phyloP scores from a whole-genome alignment of 441 rosid genomes.

The Gossypium davidsonii region DNA sequence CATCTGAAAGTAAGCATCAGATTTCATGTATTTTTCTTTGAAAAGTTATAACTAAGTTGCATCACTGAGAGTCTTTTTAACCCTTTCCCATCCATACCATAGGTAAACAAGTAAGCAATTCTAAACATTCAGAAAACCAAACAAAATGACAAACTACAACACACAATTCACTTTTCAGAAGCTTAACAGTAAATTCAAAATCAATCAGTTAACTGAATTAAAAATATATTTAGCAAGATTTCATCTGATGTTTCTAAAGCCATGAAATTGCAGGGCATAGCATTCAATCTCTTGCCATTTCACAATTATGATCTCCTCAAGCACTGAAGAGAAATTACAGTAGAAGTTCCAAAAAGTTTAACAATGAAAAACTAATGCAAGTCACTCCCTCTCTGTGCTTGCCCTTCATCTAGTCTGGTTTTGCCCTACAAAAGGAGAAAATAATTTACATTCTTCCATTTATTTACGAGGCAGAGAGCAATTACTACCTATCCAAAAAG shows the following conservation, averaged over 20 bases:
- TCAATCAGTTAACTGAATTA: neutral
- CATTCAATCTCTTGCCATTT: conserved; percentile 7
- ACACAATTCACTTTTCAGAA: neutral
- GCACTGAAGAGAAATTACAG: conserved; percentile 2
- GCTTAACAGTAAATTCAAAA: neutral
- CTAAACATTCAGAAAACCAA: neutral
- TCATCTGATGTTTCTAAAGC: conserved; percentile 1
- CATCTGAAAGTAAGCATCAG: neutral
- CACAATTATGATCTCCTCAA: conserved; percentile 21
- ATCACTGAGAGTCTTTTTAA: neutral
- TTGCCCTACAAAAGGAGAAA: conserved; percentile 72
- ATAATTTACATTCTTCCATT: conserved; percentile 29
- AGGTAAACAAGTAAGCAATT: neutral
- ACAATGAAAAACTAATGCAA: conserved; percentile 28
- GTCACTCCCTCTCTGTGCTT: conserved; percentile 38
- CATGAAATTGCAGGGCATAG: neutral
- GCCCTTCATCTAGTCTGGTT: conserved; percentile 86
- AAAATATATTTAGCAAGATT: neutral
- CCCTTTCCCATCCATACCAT: neutral
- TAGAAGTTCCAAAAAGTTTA: conserved; percentile 18
- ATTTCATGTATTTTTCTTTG: neutral
- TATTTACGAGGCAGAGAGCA: conserved; percentile 21
- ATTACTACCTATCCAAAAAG: neutral
- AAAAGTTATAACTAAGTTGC: neutral
- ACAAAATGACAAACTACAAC: neutral